Evolutionary conservation across 106 monocot genomes (phyloP), one percentile per base, ranked within the genome.

Genomic region (Apostasia shenzhenica): DNA sequence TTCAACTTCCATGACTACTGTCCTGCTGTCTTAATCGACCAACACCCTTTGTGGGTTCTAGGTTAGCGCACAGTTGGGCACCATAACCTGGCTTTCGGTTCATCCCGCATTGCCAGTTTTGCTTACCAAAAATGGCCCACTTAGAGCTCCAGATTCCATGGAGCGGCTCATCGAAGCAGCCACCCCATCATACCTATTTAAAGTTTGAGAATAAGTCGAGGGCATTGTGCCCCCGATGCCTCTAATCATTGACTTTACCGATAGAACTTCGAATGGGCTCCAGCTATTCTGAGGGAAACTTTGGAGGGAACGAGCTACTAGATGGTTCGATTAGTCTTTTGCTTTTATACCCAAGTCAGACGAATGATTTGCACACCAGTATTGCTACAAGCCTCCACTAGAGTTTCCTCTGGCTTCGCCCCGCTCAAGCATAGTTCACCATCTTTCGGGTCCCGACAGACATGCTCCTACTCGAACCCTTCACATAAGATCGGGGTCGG

Each of bases 51-150:
- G 56, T 56, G 56, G 56, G 56, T 56, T 56, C 26, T 26, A 26
- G 26, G 26, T 26, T 26, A 26, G 26, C 0, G 26, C 26, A 26
- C 65, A 77, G 72, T 80, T 76, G 47, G 80, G 74, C 67, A 75
- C 72, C 84, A 67, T 76, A 59, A 85, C 73, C 77, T 70, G 60
- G 66, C 76, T 76, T 76, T 55, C 67, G 68, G 72, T 77, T 81
- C 81, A 81, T 81, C 71, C 78, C 66, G 73, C 80, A 77, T 80
- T 77, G 53, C 84, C 68, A 74, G 73, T 81, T 85, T 67, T 80
- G 73, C 80, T 85, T 81, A 81, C 80, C 67, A 85, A 81, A 84
- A 85, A 85, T 85, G 81, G 74, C 81, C 81, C 77, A 85, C 81
- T 85, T 80, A 73, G 73, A 80, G 74, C 80, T 71, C 76, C 67